Conservation (phyloP, 2,329 filamentous ascomycete genomes). For the Aspergillus fumigatiaffinis region DNA sequence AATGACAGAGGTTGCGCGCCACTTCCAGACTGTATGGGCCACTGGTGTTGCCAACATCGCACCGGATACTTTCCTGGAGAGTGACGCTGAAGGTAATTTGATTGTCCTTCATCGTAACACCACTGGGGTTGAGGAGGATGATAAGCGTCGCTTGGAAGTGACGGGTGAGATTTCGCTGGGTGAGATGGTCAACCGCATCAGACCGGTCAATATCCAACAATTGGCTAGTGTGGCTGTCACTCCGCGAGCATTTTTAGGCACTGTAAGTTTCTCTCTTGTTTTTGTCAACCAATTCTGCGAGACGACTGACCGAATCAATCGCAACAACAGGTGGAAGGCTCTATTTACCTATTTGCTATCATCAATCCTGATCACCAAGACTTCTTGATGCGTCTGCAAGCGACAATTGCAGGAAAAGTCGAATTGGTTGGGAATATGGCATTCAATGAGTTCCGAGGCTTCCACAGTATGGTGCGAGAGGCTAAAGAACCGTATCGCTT, state of each 20-base stretch:
- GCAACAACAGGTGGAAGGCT: conserved; percentile 69
- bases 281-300: background rate
- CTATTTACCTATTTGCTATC: conserved; percentile 82
- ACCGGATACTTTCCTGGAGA: conserved; percentile 71
- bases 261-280: conserved; percentile 54
- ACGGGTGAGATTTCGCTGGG: conserved; percentile 81
- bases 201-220: conserved; percentile 65
- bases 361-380: conserved; percentile 71
- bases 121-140: conserved; percentile 69
- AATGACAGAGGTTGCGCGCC: conserved; percentile 70
- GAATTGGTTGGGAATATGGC: conserved; percentile 67
- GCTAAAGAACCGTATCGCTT: conserved; percentile 78
- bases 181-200: conserved; percentile 89
- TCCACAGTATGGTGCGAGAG: conserved; percentile 67
- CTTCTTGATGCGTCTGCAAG: conserved; percentile 77
- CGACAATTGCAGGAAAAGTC: conserved; percentile 63
- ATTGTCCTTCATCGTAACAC: conserved; percentile 72
- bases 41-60: conserved; percentile 73
- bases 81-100: conserved; percentile 84
- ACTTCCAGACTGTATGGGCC: conserved; percentile 77
- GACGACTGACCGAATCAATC: background rate
- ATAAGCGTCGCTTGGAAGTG: conserved; percentile 65
- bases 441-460: conserved; percentile 78
- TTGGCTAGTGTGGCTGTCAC: conserved; percentile 64
- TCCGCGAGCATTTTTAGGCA: conserved; percentile 82